phyloP scores from a whole-genome alignment of 306 rosid genomes.

The Sphenostylis stenocarpa region DNA sequence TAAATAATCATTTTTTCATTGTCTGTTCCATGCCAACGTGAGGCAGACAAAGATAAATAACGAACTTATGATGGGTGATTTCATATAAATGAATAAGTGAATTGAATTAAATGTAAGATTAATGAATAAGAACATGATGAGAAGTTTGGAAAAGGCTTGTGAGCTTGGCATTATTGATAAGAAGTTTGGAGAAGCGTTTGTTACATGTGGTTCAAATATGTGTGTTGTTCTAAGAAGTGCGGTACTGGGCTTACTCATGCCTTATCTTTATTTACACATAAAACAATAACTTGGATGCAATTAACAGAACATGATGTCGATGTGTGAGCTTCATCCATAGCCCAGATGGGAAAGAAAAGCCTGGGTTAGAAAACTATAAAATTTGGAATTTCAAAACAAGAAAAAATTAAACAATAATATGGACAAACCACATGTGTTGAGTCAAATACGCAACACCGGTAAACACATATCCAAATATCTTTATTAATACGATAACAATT shows the following conservation, averaged over 20 bases:
- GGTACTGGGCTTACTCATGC: not conserved
- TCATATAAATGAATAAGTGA: no score
- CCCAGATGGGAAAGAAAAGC: not conserved
- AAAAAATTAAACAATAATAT: not conserved
- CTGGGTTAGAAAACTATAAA: not conserved
- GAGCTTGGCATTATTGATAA: no score
- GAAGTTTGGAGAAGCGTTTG: no score
- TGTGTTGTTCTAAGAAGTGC: not conserved
- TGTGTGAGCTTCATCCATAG: conserved; percentile 8
- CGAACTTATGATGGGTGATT: no score
- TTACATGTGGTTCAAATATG: not conserved
- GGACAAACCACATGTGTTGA: conserved; percentile 4
- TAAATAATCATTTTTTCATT: not conserved
- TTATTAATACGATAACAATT: not conserved
- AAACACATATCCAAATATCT: not conserved
- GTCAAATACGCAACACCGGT: not conserved
- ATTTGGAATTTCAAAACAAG: not conserved
- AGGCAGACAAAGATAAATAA: no score
- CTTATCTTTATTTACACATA: not conserved
- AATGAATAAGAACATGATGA: no score
- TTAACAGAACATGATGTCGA: not conserved
- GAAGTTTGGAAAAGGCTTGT: no score
- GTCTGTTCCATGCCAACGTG: not conserved
- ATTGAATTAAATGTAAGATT: no score
- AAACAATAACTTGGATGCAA: not conserved